A percentile compares a stretch with the other conserved stretches of the same genome.
Conservation (phyloP, 257 asterid genomes). For the Penstemon davidsonii region DNA sequence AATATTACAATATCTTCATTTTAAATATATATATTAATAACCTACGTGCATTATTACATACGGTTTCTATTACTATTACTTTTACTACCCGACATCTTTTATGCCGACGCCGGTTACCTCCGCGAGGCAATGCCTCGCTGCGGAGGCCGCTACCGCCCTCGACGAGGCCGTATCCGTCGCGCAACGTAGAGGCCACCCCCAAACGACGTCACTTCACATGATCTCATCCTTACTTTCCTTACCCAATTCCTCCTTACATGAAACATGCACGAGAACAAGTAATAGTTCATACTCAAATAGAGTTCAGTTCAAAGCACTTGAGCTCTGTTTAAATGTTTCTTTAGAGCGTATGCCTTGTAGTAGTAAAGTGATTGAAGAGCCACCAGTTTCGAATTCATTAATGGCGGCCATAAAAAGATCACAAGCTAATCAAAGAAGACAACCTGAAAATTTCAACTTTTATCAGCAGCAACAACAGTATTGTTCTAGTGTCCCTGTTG, state of each 20-base stretch:
- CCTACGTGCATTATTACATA: too few species aligned
- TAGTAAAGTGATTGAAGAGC: conserved; percentile 47
- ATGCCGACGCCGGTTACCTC: conserved; percentile 90
- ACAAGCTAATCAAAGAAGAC: conserved; percentile 83
- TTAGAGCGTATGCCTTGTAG: conserved; percentile 68
- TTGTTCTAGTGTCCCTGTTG: conserved; percentile 44
- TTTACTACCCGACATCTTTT: neutral
- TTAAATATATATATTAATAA: neutral
- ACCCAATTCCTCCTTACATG: conserved; percentile 73
- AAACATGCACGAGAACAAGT: conserved; percentile 70
- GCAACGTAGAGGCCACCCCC: conserved; percentile 83
- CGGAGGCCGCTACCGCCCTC: conserved; percentile 62
- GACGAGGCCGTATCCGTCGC: conserved; percentile 89
- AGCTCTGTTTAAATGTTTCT: conserved; percentile 69
- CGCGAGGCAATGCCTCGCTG: conserved; percentile 87
- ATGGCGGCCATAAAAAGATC: conserved; percentile 94
- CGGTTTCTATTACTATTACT: too few species aligned
- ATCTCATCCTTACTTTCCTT: conserved; percentile 70
- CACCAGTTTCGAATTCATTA: conserved; percentile 81
- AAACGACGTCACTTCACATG: conserved; percentile 91
- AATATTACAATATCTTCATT: conserved; percentile 6
- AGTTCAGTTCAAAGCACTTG: conserved; percentile 84
- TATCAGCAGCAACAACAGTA: conserved; percentile 61
- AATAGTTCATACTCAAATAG: conserved; percentile 64
- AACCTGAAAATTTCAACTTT: conserved; percentile 69